Evolutionary conservation across 1,139 yeast genomes (phyloP), one percentile per base, ranked within the genome.

Genomic region (Zygosaccharomyces sapae): DNA sequence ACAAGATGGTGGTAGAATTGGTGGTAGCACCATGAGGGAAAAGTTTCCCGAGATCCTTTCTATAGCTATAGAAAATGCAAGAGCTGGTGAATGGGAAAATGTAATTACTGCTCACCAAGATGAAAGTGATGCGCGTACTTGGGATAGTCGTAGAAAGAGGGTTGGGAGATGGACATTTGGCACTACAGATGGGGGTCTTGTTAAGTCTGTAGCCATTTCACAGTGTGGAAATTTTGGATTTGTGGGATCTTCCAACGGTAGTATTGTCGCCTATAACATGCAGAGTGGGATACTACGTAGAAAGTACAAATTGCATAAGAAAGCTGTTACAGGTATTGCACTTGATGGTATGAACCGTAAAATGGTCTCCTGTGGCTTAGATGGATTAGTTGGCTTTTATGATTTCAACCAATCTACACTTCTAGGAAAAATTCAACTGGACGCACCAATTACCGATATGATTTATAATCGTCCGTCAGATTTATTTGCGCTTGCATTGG

Each of bases 191-290:
- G 81, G 76, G 4, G 90, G 95, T 0, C 63, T 79, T n/a, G 95
- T 81, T n/a, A 86, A 84, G 61, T 68, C 86, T 25, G 94, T 88
- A 7, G 77, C 86, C 20, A 78, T 92, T 30, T 86, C 97, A 0
- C 86, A 82, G 51, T 94, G 99, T 75, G 98, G 98, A 34, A 94
- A 94, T 66, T 94, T 94, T 69, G 97, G 86, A 1, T 70, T 92
- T 41, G 85, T 94, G 20, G 99, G 97, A n/a, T 88, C 97, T 4
- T 76, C 92, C 1, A 70, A 72, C 36, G 99, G 99, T 54, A 83
- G 87, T n/a, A 83, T 92, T 54, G 90, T 85, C 25, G 87, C 85
- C 10, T 90, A 83, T 68, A 94, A 94, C 63, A 71, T 94, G 66
- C 98, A 94, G 69, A 86, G 96, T 61, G 98, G 98, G 18, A 66